These are phyloP conservation scores for Aspergillus tanneri DNA, from an alignment of 2,329 filamentous ascomycete species.

Conservation along the genomic window DNA sequence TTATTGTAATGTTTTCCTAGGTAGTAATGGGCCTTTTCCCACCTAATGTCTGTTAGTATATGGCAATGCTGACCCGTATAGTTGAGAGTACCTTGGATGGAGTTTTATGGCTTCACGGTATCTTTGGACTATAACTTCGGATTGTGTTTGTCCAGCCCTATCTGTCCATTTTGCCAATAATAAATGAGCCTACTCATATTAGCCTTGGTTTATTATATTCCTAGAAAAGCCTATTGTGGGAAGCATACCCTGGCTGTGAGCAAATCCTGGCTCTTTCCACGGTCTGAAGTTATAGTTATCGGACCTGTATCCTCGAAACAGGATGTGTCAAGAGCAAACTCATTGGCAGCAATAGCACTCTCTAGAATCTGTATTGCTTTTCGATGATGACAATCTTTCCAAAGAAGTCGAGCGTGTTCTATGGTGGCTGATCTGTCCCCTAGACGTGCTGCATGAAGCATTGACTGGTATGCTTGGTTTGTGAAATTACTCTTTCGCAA, in stretches of 20 bases:
- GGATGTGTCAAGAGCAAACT: slow-evolving; percentile 59
- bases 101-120: slow-evolving; percentile 70
- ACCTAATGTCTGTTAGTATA: slow-evolving; percentile 49
- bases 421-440: slow-evolving; percentile 87
- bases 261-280: slow-evolving; percentile 52
- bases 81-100: slow-evolving; percentile 32
- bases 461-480: slow-evolving; percentile 88
- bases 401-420: slow-evolving; percentile 88
- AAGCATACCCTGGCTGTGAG: slow-evolving; percentile 44
- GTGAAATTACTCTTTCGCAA: slow-evolving; percentile 81
- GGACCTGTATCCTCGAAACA: slow-evolving; percentile 35
- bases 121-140: slow-evolving; percentile 71
- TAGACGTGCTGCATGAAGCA: slow-evolving; percentile 80
- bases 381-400: slow-evolving; percentile 88
- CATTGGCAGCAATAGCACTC: slow-evolving; percentile 76
- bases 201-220: slow-evolving; percentile 6
- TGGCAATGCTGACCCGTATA: neutral
- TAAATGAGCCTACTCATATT: slow-evolving; percentile 64
- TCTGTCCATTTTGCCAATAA: slow-evolving; percentile 97
- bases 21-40: slow-evolving; percentile 98
- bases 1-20: slow-evolving; percentile 97
- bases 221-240: neutral
- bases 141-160: slow-evolving; percentile 87
- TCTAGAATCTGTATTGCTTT: slow-evolving; percentile 93
- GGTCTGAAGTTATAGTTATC: slow-evolving; percentile 39